These are phyloP conservation scores for Solanum infundibuliforme DNA, from an alignment of 257 asterid genomes.

Conservation along the genomic window DNA sequence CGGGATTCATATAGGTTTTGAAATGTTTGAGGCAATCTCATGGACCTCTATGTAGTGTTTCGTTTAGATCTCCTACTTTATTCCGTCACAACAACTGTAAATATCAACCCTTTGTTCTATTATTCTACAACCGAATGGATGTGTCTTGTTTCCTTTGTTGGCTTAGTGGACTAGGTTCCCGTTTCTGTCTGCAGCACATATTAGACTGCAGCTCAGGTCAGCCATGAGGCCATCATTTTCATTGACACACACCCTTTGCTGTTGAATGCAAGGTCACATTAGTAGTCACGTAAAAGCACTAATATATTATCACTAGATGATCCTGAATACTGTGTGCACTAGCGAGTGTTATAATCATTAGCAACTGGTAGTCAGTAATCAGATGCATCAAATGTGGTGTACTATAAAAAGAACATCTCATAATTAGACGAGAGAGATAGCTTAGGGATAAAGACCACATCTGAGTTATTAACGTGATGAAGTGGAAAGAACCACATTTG, in stretches of 20 bases:
- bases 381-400: neutral
- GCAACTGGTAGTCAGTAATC: neutral
- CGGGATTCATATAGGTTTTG: neutral
- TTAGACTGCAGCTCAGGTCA: neutral
- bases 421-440: neutral
- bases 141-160: neutral
- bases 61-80: neutral
- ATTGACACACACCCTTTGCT: neutral
- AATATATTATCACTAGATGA: neutral
- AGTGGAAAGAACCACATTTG: neutral
- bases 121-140: neutral
- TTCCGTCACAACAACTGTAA: neutral
- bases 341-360: neutral
- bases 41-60: neutral
- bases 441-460: neutral
- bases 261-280: neutral
- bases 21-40: neutral
- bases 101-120: neutral
- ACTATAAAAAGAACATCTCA: neutral
- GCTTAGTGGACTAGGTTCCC: neutral
- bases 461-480: neutral
- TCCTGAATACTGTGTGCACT: neutral
- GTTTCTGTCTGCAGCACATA: neutral
- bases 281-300: neutral
- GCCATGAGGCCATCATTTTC: neutral